Conservation (phyloP, 305 asterid species). For the Ajuga reptans region DNA sequence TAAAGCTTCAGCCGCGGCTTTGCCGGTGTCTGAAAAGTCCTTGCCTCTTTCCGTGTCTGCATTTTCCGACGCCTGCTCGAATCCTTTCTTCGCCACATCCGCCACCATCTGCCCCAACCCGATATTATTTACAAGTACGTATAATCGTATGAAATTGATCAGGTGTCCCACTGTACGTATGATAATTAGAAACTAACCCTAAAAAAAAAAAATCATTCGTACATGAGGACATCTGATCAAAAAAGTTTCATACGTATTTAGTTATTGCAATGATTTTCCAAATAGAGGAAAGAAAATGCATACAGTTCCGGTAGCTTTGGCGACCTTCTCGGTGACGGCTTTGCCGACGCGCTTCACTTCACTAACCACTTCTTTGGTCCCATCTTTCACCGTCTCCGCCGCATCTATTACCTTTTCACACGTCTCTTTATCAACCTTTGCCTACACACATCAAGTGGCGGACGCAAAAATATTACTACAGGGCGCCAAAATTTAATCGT, state of each 20-base stretch:
- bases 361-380: conserved; percentile 48
- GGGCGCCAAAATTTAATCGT: no score
- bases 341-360: conserved; percentile 49
- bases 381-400: conserved; percentile 55
- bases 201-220: no score
- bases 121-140: no score
- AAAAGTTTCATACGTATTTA: no score
- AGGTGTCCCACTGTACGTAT: no score
- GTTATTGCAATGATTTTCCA: no score
- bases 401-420: conserved; percentile 56
- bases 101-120: conserved; percentile 29
- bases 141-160: no score
- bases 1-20: conserved; percentile 35
- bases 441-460: not conserved
- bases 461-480: no score
- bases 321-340: conserved; percentile 33
- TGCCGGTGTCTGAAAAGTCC: conserved; percentile 45
- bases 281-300: not conserved
- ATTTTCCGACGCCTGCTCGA: conserved; percentile 49
- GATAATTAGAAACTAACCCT: no score
- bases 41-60: conserved; percentile 27
- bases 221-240: no score
- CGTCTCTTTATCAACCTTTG: conserved; percentile 53
- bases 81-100: conserved; percentile 47
- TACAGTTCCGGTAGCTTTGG: conserved; percentile 51